Conservation (phyloP, 75 land plant species). For the Selaginella tamariscina region DNA sequence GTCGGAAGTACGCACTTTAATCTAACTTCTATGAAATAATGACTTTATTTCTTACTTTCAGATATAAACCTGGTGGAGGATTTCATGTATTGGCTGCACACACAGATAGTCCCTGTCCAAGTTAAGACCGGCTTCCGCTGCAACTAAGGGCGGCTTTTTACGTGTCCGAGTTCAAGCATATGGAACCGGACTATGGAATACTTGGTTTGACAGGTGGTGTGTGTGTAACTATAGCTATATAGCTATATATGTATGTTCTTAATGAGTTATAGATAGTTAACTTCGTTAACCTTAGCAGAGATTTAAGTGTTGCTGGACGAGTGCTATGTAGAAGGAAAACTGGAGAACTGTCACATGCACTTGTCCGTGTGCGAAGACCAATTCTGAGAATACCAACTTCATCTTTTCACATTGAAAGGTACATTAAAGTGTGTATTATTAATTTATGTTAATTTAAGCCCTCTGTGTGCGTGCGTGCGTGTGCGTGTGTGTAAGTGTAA, state of each 20-base stretch:
- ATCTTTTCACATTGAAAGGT: conserved; percentile 6
- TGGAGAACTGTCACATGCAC: conserved; percentile 1
- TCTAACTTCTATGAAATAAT: neutral
- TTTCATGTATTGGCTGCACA: conserved; percentile 7
- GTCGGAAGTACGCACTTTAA: conserved; percentile 50
- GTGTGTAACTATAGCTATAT: too few species aligned
- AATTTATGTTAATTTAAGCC: too few species aligned
- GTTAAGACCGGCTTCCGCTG: neutral
- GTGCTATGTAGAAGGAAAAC: conserved; percentile 4
- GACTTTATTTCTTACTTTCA: conserved; percentile 23
- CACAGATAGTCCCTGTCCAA: conserved; percentile 11
- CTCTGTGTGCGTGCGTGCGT: conserved; percentile 2
- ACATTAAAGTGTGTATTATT: too few species aligned
- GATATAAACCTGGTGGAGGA: conserved; percentile 31
- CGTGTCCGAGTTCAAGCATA: neutral
- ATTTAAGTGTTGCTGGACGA: conserved; percentile 12
- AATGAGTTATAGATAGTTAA: too few species aligned
- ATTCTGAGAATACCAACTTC: neutral
- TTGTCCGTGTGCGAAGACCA: conserved; percentile 4
- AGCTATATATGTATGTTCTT: too few species aligned
- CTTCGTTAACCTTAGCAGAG: too few species aligned
- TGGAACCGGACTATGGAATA: conserved; percentile 14
- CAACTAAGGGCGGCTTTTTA: neutral
- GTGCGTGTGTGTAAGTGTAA: too few species aligned
- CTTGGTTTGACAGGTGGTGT: conserved; percentile 10